Evolutionary conservation across 306 rosid genomes (phyloP), one percentile per base, ranked within the genome.

Genomic region (Mimosa pudica): DNA sequence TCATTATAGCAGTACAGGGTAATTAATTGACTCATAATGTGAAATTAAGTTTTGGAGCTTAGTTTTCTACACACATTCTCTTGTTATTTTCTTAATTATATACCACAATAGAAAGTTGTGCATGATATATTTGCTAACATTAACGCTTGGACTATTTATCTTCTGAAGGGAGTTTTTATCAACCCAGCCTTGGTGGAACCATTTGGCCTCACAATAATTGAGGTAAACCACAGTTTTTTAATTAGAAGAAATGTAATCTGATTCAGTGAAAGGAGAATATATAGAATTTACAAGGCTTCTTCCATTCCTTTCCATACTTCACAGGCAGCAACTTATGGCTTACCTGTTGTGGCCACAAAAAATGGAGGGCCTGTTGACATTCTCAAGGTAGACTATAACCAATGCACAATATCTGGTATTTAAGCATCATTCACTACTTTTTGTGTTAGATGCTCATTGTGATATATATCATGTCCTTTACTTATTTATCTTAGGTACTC

Each of bases 181-280:
- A 92, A 92, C 82, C 97, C 97, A 62, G 96, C 97, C 79, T 82
- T 92, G 18, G 96, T 90, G 80, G 96, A 92, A 82, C 97, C 97
- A 80, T 92, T 92, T 61, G 97, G 97, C 74, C 97, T 90, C 80
- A 92, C 97, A 33, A 76, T 92, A 71, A 92, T 92, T 58, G 96
- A 92, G 92, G 95, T 90, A 75, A 82, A 44, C 20, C 58, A 76
- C 76, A n/a, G 52, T 24, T 48, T 76, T 75, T 45, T 13, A 36
- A 73, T 48, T 69, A 13, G 13, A 71, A 18, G 52, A 44, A 44
- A 42, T 42, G n/a, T 18, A 68, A 4, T 18, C 45, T 70, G 38
- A 68, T 16, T 54, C 41, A 51, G 46, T 55, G 36, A n/a, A 52
- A 13, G 17, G 10, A 58, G 38, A 82, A 61, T 32, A 61, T 32